Evolutionary conservation across 139 green algal genomes (phyloP), one percentile per base, ranked within the genome.

Genomic region (Chlorella vulgaris): DNA sequence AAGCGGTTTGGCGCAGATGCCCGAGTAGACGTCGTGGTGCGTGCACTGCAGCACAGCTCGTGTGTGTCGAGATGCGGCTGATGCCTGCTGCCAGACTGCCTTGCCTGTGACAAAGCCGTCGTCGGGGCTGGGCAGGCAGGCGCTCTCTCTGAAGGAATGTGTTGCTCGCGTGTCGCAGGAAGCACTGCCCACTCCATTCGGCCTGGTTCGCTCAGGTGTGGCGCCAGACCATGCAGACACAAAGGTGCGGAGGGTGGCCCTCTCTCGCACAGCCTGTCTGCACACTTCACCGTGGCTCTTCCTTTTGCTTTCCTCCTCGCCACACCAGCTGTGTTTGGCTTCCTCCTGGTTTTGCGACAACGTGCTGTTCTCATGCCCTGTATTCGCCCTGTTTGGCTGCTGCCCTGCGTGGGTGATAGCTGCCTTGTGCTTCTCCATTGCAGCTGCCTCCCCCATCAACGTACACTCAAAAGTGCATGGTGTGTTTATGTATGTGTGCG

Each of bases 151-250:
- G 24, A 29, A 65, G 21, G 10, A 19, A 65, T 29, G 15, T 6
- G 21, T 65, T 29, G 58, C 58, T 24, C 15, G 47, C 47, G n/a
- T n/a, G n/a, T n/a, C 8, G 36, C 80, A 89, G 89, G 96, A 99
- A 35, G 84, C 91, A 3, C 86, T 98, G 55, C 95, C 95, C 4
- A 94, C 93, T 0, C 96, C 96, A 4, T 99, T 97, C 90, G 96
- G 96, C 7, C 89, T 99, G 10, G 96, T 99, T 19, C 88, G 95
- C 18, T 97, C 92, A 4, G 94, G 94, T 7, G 96, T 99, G n/a
- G 96, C 96, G 0, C 96, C 96, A 8, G 96, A 99, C 82, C 96
- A 99, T 76, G 89, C 91, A 62, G 92, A 96, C 81, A 98, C 95
- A 43, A 99, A 99, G 93, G 88, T 92, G n/a, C 3, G 38, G 26